A percentile compares a stretch with the other conserved stretches of the same genome.
phyloP scores from a whole-genome alignment of 2,329 filamentous ascomycete species.

The Apiospora aurea region DNA sequence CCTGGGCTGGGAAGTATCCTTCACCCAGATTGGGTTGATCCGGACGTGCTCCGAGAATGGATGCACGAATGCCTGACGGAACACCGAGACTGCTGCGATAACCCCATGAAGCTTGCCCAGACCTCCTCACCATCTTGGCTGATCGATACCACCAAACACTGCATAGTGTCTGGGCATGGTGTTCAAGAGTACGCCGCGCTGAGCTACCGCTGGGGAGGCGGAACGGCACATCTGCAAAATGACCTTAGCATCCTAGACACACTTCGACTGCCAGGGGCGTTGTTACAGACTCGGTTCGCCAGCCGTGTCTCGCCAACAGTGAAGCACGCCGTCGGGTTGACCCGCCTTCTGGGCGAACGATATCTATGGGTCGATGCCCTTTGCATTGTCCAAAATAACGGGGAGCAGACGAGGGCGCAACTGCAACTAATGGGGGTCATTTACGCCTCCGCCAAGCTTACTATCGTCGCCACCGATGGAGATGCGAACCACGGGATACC shows the following conservation, averaged over 20 bases:
- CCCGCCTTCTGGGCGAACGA: constrained; percentile 4
- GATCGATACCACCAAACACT: background rate
- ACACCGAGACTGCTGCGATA: background rate
- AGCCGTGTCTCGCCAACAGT: background rate
- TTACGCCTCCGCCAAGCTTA: constrained; percentile 25
- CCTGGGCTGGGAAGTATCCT: background rate
- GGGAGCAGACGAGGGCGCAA: background rate
- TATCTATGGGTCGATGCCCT: constrained; percentile 25
- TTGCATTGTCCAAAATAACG: constrained; percentile 24
- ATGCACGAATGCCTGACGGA: constrained; percentile 8
- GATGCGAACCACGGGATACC: constrained; percentile 21
- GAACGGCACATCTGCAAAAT: background rate
- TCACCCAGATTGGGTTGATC: constrained; percentile 23
- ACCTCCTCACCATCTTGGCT: background rate
- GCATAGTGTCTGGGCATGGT: background rate
- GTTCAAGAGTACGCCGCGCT: background rate
- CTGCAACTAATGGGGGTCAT: constrained; percentile 22
- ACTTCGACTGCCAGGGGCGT: background rate
- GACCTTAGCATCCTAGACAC: background rate
- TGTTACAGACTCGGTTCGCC: background rate
- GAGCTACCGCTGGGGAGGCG: background rate
- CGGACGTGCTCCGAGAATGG: background rate
- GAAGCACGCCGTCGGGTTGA: background rate
- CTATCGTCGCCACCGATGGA: constrained; percentile 19
- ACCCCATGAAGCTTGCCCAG: background rate